Evolutionary conservation across 2,329 filamentous ascomycete species (phyloP), one percentile per base, ranked within the genome.

Genomic region (Ceratocystis huliohia): DNA sequence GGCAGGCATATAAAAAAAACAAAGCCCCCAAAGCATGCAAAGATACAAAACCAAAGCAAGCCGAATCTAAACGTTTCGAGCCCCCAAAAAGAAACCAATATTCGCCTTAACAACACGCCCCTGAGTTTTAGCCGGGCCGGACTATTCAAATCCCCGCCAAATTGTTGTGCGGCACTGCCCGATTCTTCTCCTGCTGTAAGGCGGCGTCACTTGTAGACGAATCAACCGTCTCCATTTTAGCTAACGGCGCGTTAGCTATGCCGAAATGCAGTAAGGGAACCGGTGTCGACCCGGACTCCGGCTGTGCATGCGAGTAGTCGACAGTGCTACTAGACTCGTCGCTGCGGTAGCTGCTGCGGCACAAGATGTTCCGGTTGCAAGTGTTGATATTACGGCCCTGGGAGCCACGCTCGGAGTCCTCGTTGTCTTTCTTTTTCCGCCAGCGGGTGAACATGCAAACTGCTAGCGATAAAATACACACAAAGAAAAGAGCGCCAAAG

Each of bases 371-470:
- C 44, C 48, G 61, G 61, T 15, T 28, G 46, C 50, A 63, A 4
- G 33, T 63, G 41, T 41, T 45, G n/a, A 45, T 25, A 10, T n/a
- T 20, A 22, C 61, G 61, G 22, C 41, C 46, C 17, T 30, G 53
- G 13, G 28, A n/a, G 53, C 13, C 22, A 25, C 61, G 61, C 33
- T 63, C 61, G 2, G 10, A 48, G 46, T 63, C 44, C 20, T 45
- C 61, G 64, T 25, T 33, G n/a, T 68, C 67, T 17, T 63, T 57
- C 37, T 50, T 61, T n/a, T 65, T 65, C 37, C 67, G 66, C 48
- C 63, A 66, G 28, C 67, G 66, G n/a, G 66, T 56, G 17, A 68
- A 67, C 10, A 68, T 61, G n/a, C 65, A 65, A 1, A 69, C 56
- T 7, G 63, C 53, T 10, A 70, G 64, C 4, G 67, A 57, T 2